Conservation (phyloP, 2,329 filamentous ascomycete species). For the Pleoardoris graminearum region DNA sequence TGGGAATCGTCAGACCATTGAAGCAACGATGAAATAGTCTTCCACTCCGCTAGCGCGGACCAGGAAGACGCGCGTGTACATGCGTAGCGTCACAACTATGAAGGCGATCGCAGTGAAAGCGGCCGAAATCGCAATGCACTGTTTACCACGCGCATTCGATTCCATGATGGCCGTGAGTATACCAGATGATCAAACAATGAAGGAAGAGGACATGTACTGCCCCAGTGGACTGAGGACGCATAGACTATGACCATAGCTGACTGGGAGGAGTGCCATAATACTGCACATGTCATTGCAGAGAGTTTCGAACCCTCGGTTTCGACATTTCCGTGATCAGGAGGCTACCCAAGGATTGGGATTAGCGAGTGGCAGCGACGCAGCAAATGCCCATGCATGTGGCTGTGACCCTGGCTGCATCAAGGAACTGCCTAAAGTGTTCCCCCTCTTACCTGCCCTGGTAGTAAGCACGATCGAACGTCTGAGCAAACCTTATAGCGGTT, state of each 20-base stretch:
- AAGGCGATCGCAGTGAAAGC: conserved; percentile 30
- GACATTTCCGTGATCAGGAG: no score
- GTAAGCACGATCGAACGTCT: not conserved
- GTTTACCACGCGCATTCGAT: conserved; percentile 20
- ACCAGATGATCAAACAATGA: not conserved
- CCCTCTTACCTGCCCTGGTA: not conserved
- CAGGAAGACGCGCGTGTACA: conserved; percentile 37
- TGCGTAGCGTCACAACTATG: conserved; percentile 26
- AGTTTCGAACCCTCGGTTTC: not conserved
- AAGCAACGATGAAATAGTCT: conserved; percentile 30
- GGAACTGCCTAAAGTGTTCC: not conserved
- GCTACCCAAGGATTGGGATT: not conserved
- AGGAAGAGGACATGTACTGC: not conserved
- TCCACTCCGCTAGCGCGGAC: conserved; percentile 33
- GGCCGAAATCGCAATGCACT: conserved; percentile 26
- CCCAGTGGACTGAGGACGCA: not conserved
- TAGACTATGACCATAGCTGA: not conserved
- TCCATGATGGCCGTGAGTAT: not conserved
- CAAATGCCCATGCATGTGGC: not conserved
- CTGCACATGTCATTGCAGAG: not conserved
- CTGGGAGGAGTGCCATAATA: not conserved
- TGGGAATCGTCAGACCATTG: conserved; percentile 24
- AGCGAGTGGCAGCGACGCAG: not conserved
- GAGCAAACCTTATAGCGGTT: not conserved
- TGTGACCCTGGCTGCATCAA: not conserved